Base-by-base conservation (phyloP, 2,329 filamentous ascomycete species). In the Plenodomus lindquistii region DNA sequence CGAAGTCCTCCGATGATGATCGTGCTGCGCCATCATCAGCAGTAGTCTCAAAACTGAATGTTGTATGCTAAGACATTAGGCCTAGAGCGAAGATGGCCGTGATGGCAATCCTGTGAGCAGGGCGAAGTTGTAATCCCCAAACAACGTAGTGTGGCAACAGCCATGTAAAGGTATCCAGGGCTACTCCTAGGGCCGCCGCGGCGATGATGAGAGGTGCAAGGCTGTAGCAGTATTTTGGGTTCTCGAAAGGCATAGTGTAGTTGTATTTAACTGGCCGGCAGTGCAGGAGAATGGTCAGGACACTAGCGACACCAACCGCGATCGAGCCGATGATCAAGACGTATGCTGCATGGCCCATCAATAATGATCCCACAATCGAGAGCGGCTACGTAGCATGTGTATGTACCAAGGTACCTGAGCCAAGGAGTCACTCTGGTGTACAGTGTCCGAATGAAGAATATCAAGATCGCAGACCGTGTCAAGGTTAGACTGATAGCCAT, bases 371-470 rank as follows among this genome's bases (percentile, higher is more conserved):
- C 10, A 18, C 17, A 27, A 38, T 35, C n/a, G 21, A 37, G 19
- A 35, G 18, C 11, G 15, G 16, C 17, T 18, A 16, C 16, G 22
- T 20, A 13, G 31, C n/a, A 39, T 35, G 34, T 20, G 24, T 31
- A 42, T 40, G 21, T 65, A 67, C 59, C 59, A 46, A 46, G 40
- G 40, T 17, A 41, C 54, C 63, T 58, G n/a, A 64, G 46, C 44
- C 52, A 52, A 10, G 53, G 41, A 40, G 49, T 60, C 9, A 50
- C 35, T 5, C 48, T 49, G 15, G 55, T 60, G 31, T 58, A 66
- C 19, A 69, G 52, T 5, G 55, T 61, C 11, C 57, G 57, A 31
- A 67, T 50, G 45, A 65, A 62, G 44, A 67, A 63, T n/a, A 62
- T 46, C 8, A 54, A 50, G 41, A 67, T 60, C 17, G 63, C 62